Evolutionary conservation across 2,329 filamentous ascomycete species (phyloP), one percentile per base, ranked within the genome.

Genomic region (Epichloe sp.): DNA sequence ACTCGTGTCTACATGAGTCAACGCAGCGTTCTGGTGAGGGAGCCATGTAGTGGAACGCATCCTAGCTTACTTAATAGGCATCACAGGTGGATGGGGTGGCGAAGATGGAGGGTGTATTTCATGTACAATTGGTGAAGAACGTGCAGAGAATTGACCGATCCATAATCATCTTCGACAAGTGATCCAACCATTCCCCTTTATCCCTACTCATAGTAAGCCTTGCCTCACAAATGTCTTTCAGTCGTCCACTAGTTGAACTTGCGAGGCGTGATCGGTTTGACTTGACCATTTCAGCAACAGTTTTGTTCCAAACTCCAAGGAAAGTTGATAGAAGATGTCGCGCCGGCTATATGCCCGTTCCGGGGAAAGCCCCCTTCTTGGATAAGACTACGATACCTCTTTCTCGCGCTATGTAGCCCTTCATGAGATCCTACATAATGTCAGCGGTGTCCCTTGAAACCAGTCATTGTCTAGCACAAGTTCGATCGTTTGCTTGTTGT

Each of bases 351-450:
- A 84, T 69, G 17, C 87, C 86, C 23, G 94, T 97, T 23, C 90
- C 90, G 0, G 94, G 94, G 63, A 98, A 98, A 2, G 93, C 91
- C 41, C 87, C 88, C 53, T 79, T 86, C 68, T 96, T 97, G 67
- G 88, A 96, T 52, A 98, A 71, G 19, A 98, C 93, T 31, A 98
- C 86, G 58, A 90, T 90, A 36, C 85, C 86, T 58, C 86, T 82
- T 59, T 95, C 90, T 50, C 91, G 85, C 35, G 91, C 85, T 58
- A 98, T 98, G 68, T 98, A 98, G 41, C 94, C 93, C 70, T 97
- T 98, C 87, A 98, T 95, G 23, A 93, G 75, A 53, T 86, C 86
- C 88, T 95, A 54, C 26, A 44, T 42, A 47, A 26, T 53, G 21
- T 52, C 55, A 68, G 40, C 19, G n/a, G 65, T 65, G 60, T 45